Evolutionary conservation across 1,139 yeast species (phyloP).

Genomic region (Yamadazyma blattariae): DNA sequence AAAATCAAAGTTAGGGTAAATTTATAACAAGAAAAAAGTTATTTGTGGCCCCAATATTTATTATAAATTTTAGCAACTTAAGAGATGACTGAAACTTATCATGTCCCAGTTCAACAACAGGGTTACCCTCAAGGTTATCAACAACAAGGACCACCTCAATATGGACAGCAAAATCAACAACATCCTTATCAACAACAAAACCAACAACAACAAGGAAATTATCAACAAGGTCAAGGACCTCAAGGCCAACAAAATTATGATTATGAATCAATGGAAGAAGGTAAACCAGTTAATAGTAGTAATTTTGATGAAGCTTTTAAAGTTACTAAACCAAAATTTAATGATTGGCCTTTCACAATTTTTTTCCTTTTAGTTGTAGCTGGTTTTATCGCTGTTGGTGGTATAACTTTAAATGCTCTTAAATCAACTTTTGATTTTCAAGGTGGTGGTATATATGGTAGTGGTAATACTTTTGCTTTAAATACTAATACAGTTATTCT

Average conservation of each 20-base stretch:
- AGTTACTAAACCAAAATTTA: slow-evolving; percentile 60
- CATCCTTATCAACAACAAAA: not conserved
- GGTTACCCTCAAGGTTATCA: slow-evolving; percentile 2
- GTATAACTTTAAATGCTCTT: slow-evolving; percentile 65
- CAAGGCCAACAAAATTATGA: slow-evolving; percentile 17
- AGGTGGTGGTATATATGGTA: slow-evolving; percentile 66
- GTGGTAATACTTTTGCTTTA: slow-evolving; percentile 51
- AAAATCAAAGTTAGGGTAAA: too few relatives aligned
- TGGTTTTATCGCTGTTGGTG: slow-evolving; percentile 74
- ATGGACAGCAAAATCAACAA: slow-evolving; percentile 1
- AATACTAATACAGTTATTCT: slow-evolving; percentile 73
- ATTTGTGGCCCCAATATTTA: too few relatives aligned
- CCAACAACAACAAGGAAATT: slow-evolving; percentile 5
- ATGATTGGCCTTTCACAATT: slow-evolving; percentile 72
- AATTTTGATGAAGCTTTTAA: slow-evolving; percentile 66
- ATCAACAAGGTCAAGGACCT: slow-evolving; percentile 5
- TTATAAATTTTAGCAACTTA: too few relatives aligned
- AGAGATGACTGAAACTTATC: too few relatives aligned
- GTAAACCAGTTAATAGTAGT: slow-evolving; percentile 33
- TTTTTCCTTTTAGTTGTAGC: slow-evolving; percentile 59
- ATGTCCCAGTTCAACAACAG: slow-evolving; percentile 14
- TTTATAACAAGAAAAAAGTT: too few relatives aligned
- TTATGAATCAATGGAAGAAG: slow-evolving; percentile 21
- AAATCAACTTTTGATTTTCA: slow-evolving; percentile 49
- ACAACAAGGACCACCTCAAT: not conserved